Base-by-base conservation (phyloP, 768 basidiomycete species). In the Epithele typhae region DNA sequence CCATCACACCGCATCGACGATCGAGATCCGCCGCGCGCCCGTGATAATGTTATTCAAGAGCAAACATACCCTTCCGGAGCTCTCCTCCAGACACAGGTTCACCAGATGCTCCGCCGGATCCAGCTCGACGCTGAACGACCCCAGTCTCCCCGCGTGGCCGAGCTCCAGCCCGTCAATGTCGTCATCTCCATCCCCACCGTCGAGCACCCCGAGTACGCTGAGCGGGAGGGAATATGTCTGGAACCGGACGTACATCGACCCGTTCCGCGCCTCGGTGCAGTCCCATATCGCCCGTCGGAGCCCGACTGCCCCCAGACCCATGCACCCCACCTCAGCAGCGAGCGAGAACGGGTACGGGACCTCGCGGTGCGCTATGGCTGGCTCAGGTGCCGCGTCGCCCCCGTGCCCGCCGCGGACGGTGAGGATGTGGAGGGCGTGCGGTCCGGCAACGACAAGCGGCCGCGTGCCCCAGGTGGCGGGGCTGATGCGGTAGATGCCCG, bases 401-500 rank as follows among this genome's bases (percentile, higher is more conserved):
- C 7, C 27, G 7, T 7, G 8, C 27, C 27, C 8, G 8, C 27
- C 27, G 7, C 8, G 14, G 27, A 30, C 27, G 8, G 27, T 7
- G 27, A 51, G 21, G 45, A 51, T 33, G 45, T 51, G 50, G 45
- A 51, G 32, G 2, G 45, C 50, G 30, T 25, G 45, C 8, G 50
- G 43, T 22, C 50, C 50, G 4, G 41, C 40, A 40, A 51, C 24
- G 40, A 51, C 50, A 40, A 51, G 32, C 12, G 50, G 50, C 14
- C 40, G 27, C 10, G 25, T 23, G 41, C 42, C 37, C 50, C 50
- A 51, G 5, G 50, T 34, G 41, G 39, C 41, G 10, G 45, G 45
- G 45, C 40, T 43, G 21, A 51, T 51, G 45, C 50, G 50, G 19
- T 51, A 51, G 40, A 51, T 51, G 45, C 50, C 50, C 14, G 50